Base-by-base conservation (phyloP, 2,329 filamentous ascomycete genomes). In the Sporothrix pseudoabietina region DNA sequence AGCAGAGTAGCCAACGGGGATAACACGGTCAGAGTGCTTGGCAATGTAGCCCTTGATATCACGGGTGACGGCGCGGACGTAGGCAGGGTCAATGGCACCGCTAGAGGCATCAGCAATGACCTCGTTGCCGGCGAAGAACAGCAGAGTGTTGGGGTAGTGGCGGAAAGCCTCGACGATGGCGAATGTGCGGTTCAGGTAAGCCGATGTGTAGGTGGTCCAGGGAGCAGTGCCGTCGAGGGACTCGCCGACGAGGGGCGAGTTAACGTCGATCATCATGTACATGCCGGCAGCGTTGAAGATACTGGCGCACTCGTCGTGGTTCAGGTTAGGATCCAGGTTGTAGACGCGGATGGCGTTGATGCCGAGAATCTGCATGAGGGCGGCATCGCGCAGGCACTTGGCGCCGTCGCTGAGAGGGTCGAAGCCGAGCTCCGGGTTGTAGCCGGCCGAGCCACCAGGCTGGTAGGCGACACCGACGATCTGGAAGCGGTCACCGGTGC, bases 41-140 rank as follows among this genome's bases (percentile, higher is more conserved):
- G 89, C 88, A 83, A 94, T 90, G 85, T 94, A 94, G 80, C 90
- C 91, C 86, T 93, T 94, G 80, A 94, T 85, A 82, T 94, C 92
- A 79, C 92, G 90, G 65, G 91, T 94, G 76, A 93, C 88, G 75
- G 92, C 92, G 82, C 89, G 87, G 77, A 91, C 85, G 80, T 93
- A 94, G n/a, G 89, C 90, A 57, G 91, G 91, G 47, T 88, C 89
- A 71, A 81, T 82, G 71, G 84, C 82, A 75, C 88, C 90, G 52
- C 88, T 90, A 61, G 85, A 80, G 69, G 88, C 84, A 76, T 90
- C 84, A 81, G 92, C 90, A 82, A 93, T 92, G 78, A 94, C 90
- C 82, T 94, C 92, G 81, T 94, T 94, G 73, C 89, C 92, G 63
- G 91, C 90, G 84, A 94, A 94, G 87, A 92, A 94, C 73, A 87